Evolutionary conservation across 2,329 filamentous ascomycete species (phyloP), one percentile per base, ranked within the genome.

Genomic region (Ascochyta fabae): DNA sequence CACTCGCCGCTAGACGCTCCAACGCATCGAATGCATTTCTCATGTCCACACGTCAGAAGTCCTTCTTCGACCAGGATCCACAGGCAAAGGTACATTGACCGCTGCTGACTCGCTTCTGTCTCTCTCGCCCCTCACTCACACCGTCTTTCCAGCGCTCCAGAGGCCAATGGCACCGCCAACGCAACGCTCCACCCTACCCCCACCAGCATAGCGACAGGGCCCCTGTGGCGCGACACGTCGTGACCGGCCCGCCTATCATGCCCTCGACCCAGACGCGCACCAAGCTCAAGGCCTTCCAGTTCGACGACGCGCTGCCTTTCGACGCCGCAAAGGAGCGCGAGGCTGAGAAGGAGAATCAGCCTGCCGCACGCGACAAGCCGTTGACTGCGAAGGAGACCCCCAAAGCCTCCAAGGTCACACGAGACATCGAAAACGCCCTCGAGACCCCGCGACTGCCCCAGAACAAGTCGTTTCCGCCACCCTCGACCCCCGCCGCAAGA

Each of bases 401-500:
- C n/a, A 70, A 69, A 48, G 44, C 57, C 8, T 50, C 61, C 19
- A 66, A 59, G 40, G 56, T 59, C 27, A 40, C 46, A 3, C 61
- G 58, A 27, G 47, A 62, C 34, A 42, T 55, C 9, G 61, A 58
- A n/a, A 64, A 61, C 13, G n/a, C 56, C 12, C 59, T 62, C 24
- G 60, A 64, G 41, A 73, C 69, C 0, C 71, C 73, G 3, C 70
- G 68, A 27, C 56, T 67, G 10, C 63, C 60, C 3, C 66, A 66
- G 22, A 64, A 58, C 4, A 68, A 59, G 44, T 65, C 65, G 38
- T 70, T 64, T 44, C 72, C 76, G 26, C 77, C 77, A 15, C 85
- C 85, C 3, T 84, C 84, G 36, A 88, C 85, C 13, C 85, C 86
- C 2, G 81, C 80, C 23, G 82, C 84, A 39, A 77, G 84, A 51